A percentile compares a stretch with the other conserved stretches of the same genome.
Evolutionary conservation across 2,329 filamentous ascomycete species (phyloP).

Genomic region (Allantophomopsis lycopodina): DNA sequence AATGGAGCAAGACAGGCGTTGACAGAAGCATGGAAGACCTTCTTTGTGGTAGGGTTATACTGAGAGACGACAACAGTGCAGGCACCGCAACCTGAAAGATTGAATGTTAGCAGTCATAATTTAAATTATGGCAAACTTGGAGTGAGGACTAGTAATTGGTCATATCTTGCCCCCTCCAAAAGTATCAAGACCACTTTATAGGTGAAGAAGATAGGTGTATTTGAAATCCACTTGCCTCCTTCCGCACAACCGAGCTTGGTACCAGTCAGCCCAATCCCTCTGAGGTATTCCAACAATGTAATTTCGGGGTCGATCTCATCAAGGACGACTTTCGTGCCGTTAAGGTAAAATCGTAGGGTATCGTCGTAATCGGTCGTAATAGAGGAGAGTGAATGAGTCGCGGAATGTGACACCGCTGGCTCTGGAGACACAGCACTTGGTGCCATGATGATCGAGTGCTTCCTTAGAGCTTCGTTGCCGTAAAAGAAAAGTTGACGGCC

Average conservation of each 20-base stretch:
- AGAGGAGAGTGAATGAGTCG: conserved; percentile 30
- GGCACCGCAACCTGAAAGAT: conserved; percentile 56
- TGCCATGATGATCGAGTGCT: conserved; percentile 29
- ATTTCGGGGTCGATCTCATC: conserved; percentile 81
- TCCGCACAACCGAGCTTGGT: conserved; percentile 96
- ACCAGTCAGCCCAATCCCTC: conserved; percentile 84
- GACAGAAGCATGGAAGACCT: conserved; percentile 91
- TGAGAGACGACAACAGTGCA: conserved; percentile 94
- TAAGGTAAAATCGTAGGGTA: conserved; percentile 83
- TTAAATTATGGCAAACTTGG: not conserved
- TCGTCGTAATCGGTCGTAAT: conserved; percentile 74
- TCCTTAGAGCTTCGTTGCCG: too few species aligned
- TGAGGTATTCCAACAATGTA: conserved; percentile 83
- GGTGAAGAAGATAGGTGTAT: too few species aligned
- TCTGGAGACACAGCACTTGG: conserved; percentile 37
- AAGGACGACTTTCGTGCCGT: conserved; percentile 77
- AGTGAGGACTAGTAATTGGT: not conserved
- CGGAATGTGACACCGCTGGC: conserved; percentile 12
- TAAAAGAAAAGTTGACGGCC: too few species aligned
- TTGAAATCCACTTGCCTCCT: conserved; percentile 34
- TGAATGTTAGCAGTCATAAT: not conserved
- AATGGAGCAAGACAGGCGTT: conserved; percentile 92
- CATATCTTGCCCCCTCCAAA: too few species aligned
- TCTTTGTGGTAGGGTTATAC: conserved; percentile 70
- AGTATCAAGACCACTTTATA: too few species aligned